Conservation (phyloP, 768 basidiomycete genomes). For the Pleurotus eryngii region DNA sequence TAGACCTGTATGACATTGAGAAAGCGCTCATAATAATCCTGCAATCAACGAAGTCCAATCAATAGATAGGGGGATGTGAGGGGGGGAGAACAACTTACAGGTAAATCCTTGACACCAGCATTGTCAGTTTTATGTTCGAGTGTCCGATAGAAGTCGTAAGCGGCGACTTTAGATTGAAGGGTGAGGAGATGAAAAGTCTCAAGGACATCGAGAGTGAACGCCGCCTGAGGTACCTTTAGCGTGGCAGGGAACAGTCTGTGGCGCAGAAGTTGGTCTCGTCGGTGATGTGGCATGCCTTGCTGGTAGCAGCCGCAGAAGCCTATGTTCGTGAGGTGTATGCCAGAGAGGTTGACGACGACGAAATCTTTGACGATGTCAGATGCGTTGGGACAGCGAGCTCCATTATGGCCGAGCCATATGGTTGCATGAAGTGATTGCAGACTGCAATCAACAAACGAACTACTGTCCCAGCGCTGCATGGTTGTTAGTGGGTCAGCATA, state of each 20-base stretch:
- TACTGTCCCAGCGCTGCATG: too few species aligned
- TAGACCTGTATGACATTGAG: too few species aligned
- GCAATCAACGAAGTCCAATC: too few species aligned
- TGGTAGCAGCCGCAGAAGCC: conserved; percentile 21
- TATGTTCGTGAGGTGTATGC: conserved; percentile 20
- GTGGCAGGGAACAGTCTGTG: conserved; percentile 16
- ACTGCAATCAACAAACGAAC: too few species aligned
- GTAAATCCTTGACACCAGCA: background rate
- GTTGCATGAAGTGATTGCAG: too few species aligned
- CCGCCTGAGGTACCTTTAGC: conserved; percentile 14
- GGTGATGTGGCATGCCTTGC: background rate
- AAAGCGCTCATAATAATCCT: too few species aligned
- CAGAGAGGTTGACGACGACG: conserved; percentile 20
- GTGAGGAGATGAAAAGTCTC: conserved; percentile 17
- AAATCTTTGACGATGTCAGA: conserved; percentile 2
- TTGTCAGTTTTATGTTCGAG: conserved; percentile 14
- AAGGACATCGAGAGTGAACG: conserved; percentile 16
- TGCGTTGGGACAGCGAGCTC: too few species aligned
- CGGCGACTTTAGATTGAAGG: conserved; percentile 18
- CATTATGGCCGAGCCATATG: too few species aligned
- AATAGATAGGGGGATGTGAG: too few species aligned
- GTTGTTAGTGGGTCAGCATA: too few species aligned
- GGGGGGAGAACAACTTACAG: background rate
- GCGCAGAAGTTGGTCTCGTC: conserved; percentile 17
- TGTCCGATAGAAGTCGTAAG: conserved; percentile 16